Evolutionary conservation across 805 yeast genomes (phyloP).

Genomic region (Myxozyma melibiosi): DNA sequence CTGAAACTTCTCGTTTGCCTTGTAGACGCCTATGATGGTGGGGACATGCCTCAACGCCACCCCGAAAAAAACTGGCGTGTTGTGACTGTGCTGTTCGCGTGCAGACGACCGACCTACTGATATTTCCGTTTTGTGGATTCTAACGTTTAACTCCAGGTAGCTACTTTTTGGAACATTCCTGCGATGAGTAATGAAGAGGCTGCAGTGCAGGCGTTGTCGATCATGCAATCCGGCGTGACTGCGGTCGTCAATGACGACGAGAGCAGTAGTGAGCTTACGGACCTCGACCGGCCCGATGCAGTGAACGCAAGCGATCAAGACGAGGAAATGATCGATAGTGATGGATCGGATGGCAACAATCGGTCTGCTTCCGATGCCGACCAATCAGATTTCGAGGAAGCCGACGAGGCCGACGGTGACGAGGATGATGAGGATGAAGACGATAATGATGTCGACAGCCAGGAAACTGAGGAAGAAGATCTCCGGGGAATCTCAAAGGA

Average conservation of each 20-base stretch:
- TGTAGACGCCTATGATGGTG: no score
- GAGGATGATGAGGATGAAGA: conserved; percentile 17
- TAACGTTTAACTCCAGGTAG: neutral
- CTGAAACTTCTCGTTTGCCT: no score
- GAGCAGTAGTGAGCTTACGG: conserved; percentile 18
- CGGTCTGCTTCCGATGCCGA: conserved; percentile 6
- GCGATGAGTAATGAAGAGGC: conserved; percentile 23
- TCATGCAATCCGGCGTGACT: conserved; percentile 25
- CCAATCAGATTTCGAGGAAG: conserved; percentile 12
- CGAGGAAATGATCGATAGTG: neutral
- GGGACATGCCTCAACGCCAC: no score
- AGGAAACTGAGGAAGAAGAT: conserved; percentile 31
- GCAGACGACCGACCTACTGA: no score
- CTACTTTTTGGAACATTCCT: conserved; percentile 1
- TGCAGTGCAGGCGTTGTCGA: conserved; percentile 27
- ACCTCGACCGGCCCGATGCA: neutral
- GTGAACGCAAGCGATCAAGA: neutral
- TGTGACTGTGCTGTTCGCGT: neutral
- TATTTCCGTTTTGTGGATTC: no score
- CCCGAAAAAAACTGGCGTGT: no score
- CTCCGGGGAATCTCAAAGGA: neutral
- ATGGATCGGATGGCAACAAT: conserved; percentile 1
- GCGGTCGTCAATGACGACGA: neutral
- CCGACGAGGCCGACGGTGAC: conserved; percentile 8
- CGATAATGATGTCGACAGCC: conserved; percentile 26